These are phyloP conservation scores for Tolypocladium nubicola DNA, from an alignment of 2,329 filamentous ascomycete genomes.

Conservation along the genomic window DNA sequence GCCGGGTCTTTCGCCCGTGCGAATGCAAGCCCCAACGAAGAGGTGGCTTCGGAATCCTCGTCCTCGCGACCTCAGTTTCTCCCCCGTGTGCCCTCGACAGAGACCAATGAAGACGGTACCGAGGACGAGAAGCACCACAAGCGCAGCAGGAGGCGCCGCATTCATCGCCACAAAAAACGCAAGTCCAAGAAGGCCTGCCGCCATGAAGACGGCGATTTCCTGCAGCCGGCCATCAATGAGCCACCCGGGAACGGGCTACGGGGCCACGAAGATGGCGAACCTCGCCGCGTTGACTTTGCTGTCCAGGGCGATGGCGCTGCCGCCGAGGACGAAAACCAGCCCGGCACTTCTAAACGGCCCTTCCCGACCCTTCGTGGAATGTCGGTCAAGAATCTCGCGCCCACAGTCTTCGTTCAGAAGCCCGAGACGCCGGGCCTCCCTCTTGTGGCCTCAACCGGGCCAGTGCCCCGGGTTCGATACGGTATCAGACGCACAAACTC, in stretches of 20 bases:
- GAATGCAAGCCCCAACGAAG: slow-evolving; percentile 22
- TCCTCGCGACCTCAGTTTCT: slow-evolving; percentile 24
- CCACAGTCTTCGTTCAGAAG: slow-evolving; percentile 55
- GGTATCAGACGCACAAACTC: slow-evolving; percentile 67
- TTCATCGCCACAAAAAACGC: slow-evolving; percentile 26
- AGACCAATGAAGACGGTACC: slow-evolving; percentile 31
- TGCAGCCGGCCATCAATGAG: slow-evolving; percentile 21
- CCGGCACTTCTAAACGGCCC: slow-evolving; percentile 22
- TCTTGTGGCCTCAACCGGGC: slow-evolving; percentile 25
- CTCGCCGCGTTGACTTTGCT: slow-evolving; percentile 50
- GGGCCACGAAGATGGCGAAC: slow-evolving; percentile 23
- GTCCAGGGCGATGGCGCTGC: slow-evolving; percentile 18
- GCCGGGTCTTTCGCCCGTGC: slow-evolving; percentile 31
- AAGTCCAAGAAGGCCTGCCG: slow-evolving; percentile 24
- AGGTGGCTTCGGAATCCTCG: slow-evolving; percentile 26
- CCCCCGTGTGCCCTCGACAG: slow-evolving; percentile 23
- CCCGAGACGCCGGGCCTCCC: slow-evolving; percentile 13
- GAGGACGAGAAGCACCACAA: slow-evolving; percentile 31
- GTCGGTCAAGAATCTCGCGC: slow-evolving; percentile 58
- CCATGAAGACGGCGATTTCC: slow-evolving; percentile 12
- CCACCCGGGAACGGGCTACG: slow-evolving; percentile 10
- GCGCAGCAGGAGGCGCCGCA: slow-evolving; percentile 21
- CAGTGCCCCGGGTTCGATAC: slow-evolving; percentile 46
- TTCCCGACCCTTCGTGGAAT: slow-evolving; percentile 48
- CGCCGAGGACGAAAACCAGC: slow-evolving; percentile 13